Evolutionary conservation across 768 basidiomycete species (phyloP), one percentile per base, ranked within the genome.

Genomic region (Neoboletus magnificus): DNA sequence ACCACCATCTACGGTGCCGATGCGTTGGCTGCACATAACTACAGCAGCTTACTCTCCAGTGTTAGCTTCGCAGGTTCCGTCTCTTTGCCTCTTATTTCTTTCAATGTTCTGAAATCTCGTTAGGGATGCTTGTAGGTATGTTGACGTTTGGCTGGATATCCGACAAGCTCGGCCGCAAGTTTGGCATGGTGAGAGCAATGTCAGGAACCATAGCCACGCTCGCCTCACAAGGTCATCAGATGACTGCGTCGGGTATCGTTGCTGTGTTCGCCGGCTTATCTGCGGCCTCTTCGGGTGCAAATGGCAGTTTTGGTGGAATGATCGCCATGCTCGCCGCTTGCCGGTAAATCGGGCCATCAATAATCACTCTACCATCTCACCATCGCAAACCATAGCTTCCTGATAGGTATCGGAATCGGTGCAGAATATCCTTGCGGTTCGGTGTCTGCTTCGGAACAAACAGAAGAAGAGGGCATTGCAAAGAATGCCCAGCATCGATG

Each of bases 381-480:
- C 4, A 42, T 23, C 15, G 5, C 20, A 22, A 15, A 27, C 4
- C 11, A 58, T 53, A 91, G 91, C 8, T 95, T 95, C 77, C 71
- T 97, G 1, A 78, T 94, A 43, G 95, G 95, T 36, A 87, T 95
- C 51, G 93, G 93, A 23, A 79, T 93, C 0, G 91, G 92, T 5
- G 90, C 89, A 5, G 90, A 91, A 69, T 95, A 95, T 61, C 94
- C 94, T 8, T 91, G 91, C 58, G 93, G 94, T 25, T 89, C 87
- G 0, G 91, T 93, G 16, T 89, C 92, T 5, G 88, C 87, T 8
- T 87, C 91, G 2, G 95, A 97, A 66, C 90, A 93, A 64, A 89
- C 92, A 3, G 95, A 97, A 69, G 89, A 91, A 68, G 77, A 82
- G 10, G 83, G 82, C 10, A 87, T 96, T 62, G 77, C 71, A 61